Base-by-base conservation (phyloP, 1,139 yeast genomes). In the Candida neerlandica region DNA sequence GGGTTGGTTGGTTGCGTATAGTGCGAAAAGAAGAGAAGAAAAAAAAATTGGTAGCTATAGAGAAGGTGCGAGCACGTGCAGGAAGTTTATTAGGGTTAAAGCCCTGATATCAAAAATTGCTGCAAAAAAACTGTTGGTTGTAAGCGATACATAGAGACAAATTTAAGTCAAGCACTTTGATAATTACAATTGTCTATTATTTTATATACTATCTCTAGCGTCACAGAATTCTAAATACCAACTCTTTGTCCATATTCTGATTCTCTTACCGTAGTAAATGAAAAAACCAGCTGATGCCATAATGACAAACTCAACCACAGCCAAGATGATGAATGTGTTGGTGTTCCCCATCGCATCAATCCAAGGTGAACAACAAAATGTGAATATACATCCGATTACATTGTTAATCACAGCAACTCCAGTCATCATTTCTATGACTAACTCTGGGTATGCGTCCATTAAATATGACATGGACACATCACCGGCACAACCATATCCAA, bases 391-490 rank as follows among this genome's bases (percentile, higher is more conserved):
- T 12, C 90, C 90, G 58, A 86, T 78, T 44, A 84, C 76, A 66
- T 89, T 89, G 70, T 86, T 88, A 63, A 89, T 86, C 51, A 87
- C 80, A 11, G 95, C 80, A 19, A 89, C 94, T 48, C 94, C 92
- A 47, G 86, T 88, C 94, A 88, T 87, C 49, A 91, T 89, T 63
- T 88, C 95, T 57, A 88, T 73, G 47, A 88, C 87, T 77, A 75
- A 79, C 47, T 82, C 89, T 2, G 90, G 89, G 56, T 83, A 83
- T n/a, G 86, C 76, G 55, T 83, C 87, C 89, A 84, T 84, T 51
- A 84, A 69, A 58, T 85, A 85, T 4, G 85, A 80, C 82, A 85
- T 78, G 37, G 89, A 85, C 35, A 84, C 82, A 66, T 85, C 89
- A 61, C 89, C 89, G 41, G 85, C 77, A 47, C 86, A 82, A 58